phyloP scores from a whole-genome alignment of 345 rosid genomes.

The Eutrema heterophyllum region DNA sequence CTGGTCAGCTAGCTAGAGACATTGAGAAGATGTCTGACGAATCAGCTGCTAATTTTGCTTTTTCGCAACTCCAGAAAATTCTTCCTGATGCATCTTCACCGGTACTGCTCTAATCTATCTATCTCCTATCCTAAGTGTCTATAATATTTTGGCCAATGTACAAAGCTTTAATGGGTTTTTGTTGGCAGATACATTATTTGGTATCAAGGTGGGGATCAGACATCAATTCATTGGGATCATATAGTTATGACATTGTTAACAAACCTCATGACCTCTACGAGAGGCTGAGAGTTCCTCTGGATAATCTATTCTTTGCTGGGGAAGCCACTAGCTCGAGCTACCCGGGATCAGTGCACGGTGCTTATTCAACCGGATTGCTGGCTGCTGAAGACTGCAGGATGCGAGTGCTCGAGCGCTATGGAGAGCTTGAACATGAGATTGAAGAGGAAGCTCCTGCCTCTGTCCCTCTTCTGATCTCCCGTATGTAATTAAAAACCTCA shows the following conservation, averaged over 20 bases:
- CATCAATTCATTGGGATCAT: constrained; percentile 75
- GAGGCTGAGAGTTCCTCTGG: constrained; percentile 78
- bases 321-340: constrained; percentile 87
- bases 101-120: constrained; percentile 34
- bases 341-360: constrained; percentile 95
- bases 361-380: constrained; percentile 83
- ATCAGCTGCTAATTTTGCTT: constrained; percentile 86
- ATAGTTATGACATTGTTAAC: constrained; percentile 84
- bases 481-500: constrained; percentile 41
- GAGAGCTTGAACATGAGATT: constrained; percentile 68
- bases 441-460: constrained; percentile 66
- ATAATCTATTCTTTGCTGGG: constrained; percentile 96
- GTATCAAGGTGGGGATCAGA: constrained; percentile 91
- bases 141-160: background rate
- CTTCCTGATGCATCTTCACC: constrained; percentile 84
- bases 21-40: constrained; percentile 94
- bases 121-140: background rate
- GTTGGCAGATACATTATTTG: constrained; percentile 60
- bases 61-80: constrained; percentile 75
- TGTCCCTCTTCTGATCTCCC: constrained; percentile 79
- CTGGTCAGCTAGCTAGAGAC: constrained; percentile 95
- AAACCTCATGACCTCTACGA: constrained; percentile 90
- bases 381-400: constrained; percentile 94
- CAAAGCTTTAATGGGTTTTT: background rate
- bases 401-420: constrained; percentile 90